Conservation (phyloP, 1,284 basidiomycete species). For the Ustilago vetiveriae region DNA sequence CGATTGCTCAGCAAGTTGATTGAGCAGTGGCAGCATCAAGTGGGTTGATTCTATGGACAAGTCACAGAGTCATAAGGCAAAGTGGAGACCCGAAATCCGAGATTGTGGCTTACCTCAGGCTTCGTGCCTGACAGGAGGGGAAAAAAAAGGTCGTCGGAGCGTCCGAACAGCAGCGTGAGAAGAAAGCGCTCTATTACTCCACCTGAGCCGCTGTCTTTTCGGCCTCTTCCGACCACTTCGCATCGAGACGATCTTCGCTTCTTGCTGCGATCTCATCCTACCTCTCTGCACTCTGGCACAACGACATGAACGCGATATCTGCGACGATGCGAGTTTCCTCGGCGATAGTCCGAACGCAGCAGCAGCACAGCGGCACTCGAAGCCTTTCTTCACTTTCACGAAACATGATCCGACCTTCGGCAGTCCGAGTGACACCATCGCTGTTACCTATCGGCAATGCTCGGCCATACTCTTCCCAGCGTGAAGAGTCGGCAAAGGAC, state of each 20-base stretch:
- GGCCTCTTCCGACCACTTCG: conserved; percentile 1
- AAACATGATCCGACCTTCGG: neutral
- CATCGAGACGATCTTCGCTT: no score
- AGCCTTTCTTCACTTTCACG: conserved; percentile 10
- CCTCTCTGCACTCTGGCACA: no score
- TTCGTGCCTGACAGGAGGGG: neutral
- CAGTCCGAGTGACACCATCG: neutral
- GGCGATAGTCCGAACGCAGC: conserved; percentile 12
- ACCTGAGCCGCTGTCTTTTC: conserved; percentile 1
- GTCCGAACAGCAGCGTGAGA: no score
- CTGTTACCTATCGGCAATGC: neutral
- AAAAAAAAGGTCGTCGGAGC: conserved; percentile 17
- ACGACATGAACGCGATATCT: conserved; percentile 15
- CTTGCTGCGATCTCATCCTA: no score
- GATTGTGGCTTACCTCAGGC: conserved; percentile 29
- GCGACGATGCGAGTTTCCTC: conserved; percentile 12
- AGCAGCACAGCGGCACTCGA: conserved; percentile 5
- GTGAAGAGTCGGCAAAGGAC: conserved; percentile 45
- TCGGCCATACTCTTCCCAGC: conserved; percentile 19
- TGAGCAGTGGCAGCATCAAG: neutral
- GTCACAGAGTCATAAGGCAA: no score
- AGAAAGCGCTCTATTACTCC: conserved; percentile 3
- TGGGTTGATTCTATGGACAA: no score
- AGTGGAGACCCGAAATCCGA: conserved; percentile 36
- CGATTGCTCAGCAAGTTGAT: neutral